phyloP scores from a whole-genome alignment of 495 filamentous ascomycete species.

The Halenospora varia region DNA sequence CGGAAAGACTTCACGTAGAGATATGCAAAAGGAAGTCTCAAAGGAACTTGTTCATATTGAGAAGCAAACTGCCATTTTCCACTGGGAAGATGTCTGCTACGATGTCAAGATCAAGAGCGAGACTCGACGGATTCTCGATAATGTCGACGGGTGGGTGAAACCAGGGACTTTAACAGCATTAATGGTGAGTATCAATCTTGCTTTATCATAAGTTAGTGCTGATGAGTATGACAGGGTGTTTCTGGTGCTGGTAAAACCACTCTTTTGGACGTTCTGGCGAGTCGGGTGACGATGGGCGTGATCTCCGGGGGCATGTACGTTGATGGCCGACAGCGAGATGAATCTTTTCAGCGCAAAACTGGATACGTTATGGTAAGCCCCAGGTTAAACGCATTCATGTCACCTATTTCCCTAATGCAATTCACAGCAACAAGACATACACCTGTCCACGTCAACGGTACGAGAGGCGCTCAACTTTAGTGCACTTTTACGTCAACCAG shows the following conservation, averaged over 20 bases:
- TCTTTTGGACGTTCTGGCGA: constrained; percentile 63
- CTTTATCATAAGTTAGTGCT: too few species aligned
- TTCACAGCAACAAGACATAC: constrained; percentile 84
- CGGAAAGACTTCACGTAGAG: too few species aligned
- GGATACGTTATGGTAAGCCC: too few species aligned
- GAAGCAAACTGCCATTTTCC: constrained; percentile 63
- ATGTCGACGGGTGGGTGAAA: constrained; percentile 87
- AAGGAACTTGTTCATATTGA: too few species aligned
- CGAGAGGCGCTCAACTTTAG: constrained; percentile 54
- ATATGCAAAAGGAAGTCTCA: too few species aligned
- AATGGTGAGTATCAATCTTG: too few species aligned
- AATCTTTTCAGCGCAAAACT: constrained; percentile 84
- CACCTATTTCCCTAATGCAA: too few species aligned
- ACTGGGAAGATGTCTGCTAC: constrained; percentile 81
- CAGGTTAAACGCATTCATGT: too few species aligned
- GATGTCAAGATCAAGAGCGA: constrained; percentile 83
- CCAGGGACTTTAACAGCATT: constrained; percentile 78
- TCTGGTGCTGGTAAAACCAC: constrained; percentile 70
- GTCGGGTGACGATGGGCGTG: constrained; percentile 76
- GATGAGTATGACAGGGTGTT: too few species aligned
- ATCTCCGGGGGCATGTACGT: constrained; percentile 80
- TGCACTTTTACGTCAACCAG: constrained; percentile 39
- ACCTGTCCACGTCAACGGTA: constrained; percentile 76
- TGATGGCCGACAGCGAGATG: constrained; percentile 68
- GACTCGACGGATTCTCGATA: constrained; percentile 65